phyloP scores from a whole-genome alignment of 345 rosid genomes.

The Iberis pinnata region DNA sequence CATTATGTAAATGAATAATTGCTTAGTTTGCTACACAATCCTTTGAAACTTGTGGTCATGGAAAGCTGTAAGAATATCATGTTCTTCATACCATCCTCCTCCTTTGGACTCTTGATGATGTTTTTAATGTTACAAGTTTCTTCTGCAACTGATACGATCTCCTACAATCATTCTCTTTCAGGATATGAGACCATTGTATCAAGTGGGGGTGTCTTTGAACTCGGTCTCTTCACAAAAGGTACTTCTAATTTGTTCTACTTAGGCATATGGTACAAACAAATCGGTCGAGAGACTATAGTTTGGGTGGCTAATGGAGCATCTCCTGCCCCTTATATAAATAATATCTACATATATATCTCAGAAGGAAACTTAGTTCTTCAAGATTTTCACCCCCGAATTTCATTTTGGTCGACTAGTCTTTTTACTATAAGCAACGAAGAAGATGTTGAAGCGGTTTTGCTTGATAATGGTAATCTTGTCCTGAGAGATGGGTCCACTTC shows the following conservation, averaged over 20 bases:
- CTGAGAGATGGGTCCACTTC: no score
- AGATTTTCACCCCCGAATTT: slow-evolving; percentile 22
- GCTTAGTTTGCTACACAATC: no score
- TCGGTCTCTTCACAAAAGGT: slow-evolving; percentile 59
- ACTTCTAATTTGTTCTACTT: slow-evolving; percentile 35
- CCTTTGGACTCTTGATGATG: slow-evolving; percentile 1
- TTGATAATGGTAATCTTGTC: slow-evolving; percentile 51
- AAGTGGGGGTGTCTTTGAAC: slow-evolving; percentile 31
- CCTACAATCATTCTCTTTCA: slow-evolving; percentile 30
- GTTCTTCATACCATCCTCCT: no score
- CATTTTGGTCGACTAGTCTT: slow-evolving; percentile 47
- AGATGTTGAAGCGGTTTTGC: slow-evolving; percentile 40
- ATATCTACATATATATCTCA: slow-evolving; percentile 35
- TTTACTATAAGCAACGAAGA: neutral
- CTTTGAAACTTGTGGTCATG: no score
- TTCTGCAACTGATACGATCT: slow-evolving; percentile 42
- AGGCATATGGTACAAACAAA: slow-evolving; percentile 48
- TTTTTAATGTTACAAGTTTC: neutral
- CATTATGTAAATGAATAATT: no score
- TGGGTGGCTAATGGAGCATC: slow-evolving; percentile 62
- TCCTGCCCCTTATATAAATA: slow-evolving; percentile 29
- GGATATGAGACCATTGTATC: slow-evolving; percentile 48
- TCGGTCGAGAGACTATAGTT: slow-evolving; percentile 29
- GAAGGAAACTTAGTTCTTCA: slow-evolving; percentile 47
- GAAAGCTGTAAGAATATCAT: no score